These are phyloP conservation scores for Westerdykella aurantiaca DNA, from an alignment of 2,329 filamentous ascomycete genomes.

Conservation along the genomic window DNA sequence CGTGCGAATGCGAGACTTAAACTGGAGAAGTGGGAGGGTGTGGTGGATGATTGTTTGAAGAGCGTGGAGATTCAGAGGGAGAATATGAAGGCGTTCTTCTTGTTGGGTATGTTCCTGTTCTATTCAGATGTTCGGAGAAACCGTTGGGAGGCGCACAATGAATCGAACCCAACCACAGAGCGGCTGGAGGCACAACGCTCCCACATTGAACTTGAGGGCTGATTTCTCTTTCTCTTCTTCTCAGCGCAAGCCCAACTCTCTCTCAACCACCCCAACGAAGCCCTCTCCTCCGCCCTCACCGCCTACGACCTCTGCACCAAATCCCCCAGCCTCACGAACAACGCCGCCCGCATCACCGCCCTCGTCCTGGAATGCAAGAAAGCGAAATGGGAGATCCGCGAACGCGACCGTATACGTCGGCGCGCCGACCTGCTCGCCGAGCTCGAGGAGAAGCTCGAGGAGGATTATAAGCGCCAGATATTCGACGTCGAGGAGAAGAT, in stretches of 20 bases:
- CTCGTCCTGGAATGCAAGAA: conserved; percentile 78
- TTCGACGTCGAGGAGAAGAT: conserved; percentile 37
- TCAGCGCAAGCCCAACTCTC: conserved; percentile 72
- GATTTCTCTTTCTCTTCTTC: background rate
- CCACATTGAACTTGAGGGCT: conserved; percentile 9
- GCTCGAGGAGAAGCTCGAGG: conserved; percentile 44
- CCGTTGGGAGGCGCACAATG: background rate
- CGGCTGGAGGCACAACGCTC: background rate
- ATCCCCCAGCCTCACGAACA: conserved; percentile 54
- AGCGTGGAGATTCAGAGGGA: conserved; percentile 63
- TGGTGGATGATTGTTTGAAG: conserved; percentile 68
- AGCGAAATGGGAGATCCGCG: conserved; percentile 72
- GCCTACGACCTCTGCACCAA: conserved; percentile 67
- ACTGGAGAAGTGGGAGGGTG: conserved; percentile 65
- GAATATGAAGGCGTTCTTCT: conserved; percentile 77
- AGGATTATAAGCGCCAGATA: conserved; percentile 27
- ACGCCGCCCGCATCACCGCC: conserved; percentile 63
- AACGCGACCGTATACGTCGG: conserved; percentile 55
- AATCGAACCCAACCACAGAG: background rate
- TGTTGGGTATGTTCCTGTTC: conserved; percentile 47
- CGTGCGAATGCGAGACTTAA: conserved; percentile 77
- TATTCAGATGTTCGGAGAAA: too few relatives aligned
- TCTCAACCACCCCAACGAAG: conserved; percentile 65
- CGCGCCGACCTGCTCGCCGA: conserved; percentile 56
- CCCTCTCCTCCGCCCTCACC: conserved; percentile 60